These are phyloP conservation scores for Pythium rhizo-oryzae DNA, from an alignment of 352 stramenopile species.

Conservation along the genomic window DNA sequence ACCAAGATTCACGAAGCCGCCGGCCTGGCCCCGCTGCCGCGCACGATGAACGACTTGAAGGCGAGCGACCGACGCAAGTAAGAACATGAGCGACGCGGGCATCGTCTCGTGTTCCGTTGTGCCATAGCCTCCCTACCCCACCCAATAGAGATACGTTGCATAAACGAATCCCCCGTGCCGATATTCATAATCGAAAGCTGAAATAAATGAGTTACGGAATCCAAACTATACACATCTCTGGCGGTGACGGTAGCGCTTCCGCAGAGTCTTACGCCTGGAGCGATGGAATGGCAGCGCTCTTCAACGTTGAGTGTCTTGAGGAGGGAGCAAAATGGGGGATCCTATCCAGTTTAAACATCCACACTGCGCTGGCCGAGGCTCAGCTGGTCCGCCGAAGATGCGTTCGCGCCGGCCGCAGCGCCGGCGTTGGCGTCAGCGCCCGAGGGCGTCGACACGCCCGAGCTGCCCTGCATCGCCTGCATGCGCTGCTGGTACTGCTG, in stretches of 20 bases:
- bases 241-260: background rate
- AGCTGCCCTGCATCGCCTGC: conserved; percentile 57
- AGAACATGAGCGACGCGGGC: background rate
- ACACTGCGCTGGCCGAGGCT: conserved; percentile 77
- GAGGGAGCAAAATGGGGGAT: background rate
- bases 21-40: conserved; percentile 44
- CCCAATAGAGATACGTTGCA: conserved; percentile 23
- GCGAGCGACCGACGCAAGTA: conserved; percentile 26
- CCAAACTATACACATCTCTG: conserved; percentile 22
- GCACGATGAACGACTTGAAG: conserved; percentile 48
- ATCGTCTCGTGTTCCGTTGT: background rate
- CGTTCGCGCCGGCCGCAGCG: conserved; percentile 32
- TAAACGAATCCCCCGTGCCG: background rate
- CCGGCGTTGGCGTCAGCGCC: conserved; percentile 45
- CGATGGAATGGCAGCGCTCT: background rate
- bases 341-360: conserved; percentile 51
- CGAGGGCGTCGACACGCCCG: conserved; percentile 45
- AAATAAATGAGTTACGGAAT: conserved; percentile 38
- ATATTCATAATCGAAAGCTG: conserved; percentile 18
- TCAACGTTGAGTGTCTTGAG: background rate
- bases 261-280: background rate
- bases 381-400: conserved; percentile 60
- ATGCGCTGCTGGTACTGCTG: conserved; percentile 90
- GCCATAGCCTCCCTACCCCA: conserved; percentile 7
- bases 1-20: conserved; percentile 42